Conservation (phyloP, 495 filamentous ascomycete species). For the Hypoxylon crocopeplum region DNA sequence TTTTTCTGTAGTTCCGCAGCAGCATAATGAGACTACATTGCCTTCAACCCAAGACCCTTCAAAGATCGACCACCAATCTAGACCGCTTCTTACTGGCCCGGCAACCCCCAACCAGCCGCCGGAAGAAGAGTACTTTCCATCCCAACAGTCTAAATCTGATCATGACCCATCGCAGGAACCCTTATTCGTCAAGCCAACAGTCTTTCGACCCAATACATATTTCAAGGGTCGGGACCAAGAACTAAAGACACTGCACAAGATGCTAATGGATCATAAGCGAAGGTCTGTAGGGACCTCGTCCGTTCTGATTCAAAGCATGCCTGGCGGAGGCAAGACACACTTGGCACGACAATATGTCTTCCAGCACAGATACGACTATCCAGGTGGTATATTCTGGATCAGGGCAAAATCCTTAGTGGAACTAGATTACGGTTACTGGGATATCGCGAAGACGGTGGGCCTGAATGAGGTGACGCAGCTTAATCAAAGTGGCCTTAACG, state of each 20-base stretch:
- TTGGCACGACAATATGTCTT: constrained; percentile 84
- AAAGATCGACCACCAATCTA: constrained; percentile 41
- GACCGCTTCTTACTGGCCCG: constrained; percentile 36
- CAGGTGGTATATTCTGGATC: constrained; percentile 83
- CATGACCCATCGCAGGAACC: constrained; percentile 42
- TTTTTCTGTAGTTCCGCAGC: constrained; percentile 44
- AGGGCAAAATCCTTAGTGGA: constrained; percentile 70
- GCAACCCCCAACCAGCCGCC: constrained; percentile 32
- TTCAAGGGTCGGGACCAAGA: constrained; percentile 80
- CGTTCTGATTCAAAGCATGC: constrained; percentile 73
- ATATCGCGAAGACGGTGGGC: constrained; percentile 72
- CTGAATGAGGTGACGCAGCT: constrained; percentile 52
- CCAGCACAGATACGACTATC: constrained; percentile 67
- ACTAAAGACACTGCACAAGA: constrained; percentile 68
- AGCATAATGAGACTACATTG: constrained; percentile 47
- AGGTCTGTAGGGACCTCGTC: constrained; percentile 68
- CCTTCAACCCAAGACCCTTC: constrained; percentile 37
- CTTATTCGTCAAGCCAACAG: constrained; percentile 73
- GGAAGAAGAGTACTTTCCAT: constrained; percentile 40
- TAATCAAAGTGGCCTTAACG: constrained; percentile 47
- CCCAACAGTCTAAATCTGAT: constrained; percentile 40
- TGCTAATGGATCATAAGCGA: constrained; percentile 69
- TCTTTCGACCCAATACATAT: constrained; percentile 77
- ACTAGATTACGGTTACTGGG: constrained; percentile 72
- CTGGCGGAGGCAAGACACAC: constrained; percentile 84